Evolutionary conservation across 495 filamentous ascomycete species (phyloP).

Genomic region (Podospora pseudoanserina): DNA sequence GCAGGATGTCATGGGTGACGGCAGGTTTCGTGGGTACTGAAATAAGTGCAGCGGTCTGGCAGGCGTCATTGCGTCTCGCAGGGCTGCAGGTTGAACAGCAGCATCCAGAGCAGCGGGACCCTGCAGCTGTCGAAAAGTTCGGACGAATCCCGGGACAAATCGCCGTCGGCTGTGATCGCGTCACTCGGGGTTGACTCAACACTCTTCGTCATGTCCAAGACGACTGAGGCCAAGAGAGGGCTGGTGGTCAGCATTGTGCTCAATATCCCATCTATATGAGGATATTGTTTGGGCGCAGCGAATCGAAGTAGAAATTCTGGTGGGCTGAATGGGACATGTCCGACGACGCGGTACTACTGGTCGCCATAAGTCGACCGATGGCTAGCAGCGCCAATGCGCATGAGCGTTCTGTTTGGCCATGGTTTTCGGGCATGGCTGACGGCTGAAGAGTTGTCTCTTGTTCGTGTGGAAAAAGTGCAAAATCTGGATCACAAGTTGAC

Average conservation of each 20-base stretch:
- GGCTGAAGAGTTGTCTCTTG: background rate
- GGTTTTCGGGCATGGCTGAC: background rate
- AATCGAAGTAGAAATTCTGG: background rate
- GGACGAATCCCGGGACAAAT: background rate
- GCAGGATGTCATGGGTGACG: background rate
- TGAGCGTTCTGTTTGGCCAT: background rate
- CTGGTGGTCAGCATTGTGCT: background rate
- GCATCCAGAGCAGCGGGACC: background rate
- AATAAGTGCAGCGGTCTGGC: background rate
- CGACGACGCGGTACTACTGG: background rate
- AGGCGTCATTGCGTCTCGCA: background rate
- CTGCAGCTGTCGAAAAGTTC: slow-evolving; percentile 5
- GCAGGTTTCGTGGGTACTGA: background rate
- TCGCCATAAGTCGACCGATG: background rate
- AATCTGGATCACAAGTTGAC: background rate
- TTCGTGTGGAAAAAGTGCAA: background rate
- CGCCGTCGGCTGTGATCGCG: background rate
- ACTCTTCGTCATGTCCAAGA: background rate
- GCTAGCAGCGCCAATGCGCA: background rate
- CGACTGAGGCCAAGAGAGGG: background rate
- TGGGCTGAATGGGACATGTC: background rate
- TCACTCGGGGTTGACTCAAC: background rate
- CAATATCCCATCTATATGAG: background rate
- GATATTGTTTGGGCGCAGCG: background rate
- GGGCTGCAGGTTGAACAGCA: slow-evolving; percentile 6